Evolutionary conservation across 2,329 filamentous ascomycete species (phyloP).

Genomic region (Emergomyces africanus): DNA sequence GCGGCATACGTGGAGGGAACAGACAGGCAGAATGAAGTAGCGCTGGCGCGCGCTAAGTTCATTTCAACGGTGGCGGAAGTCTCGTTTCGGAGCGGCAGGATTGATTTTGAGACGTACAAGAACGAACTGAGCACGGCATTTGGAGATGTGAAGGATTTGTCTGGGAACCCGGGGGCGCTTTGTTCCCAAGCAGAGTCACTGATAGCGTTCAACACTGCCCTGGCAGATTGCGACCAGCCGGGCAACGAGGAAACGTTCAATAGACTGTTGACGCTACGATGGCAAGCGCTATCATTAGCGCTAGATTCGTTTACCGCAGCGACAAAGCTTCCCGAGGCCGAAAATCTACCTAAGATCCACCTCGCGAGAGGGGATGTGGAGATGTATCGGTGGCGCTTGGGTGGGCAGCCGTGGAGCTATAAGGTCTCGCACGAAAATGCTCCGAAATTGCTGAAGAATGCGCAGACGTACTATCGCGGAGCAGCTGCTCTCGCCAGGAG

Average conservation of each 20-base stretch:
- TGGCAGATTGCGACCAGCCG: conserved; percentile 23
- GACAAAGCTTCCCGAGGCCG: conserved; percentile 37
- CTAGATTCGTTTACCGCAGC: conserved; percentile 39
- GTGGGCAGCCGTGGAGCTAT: conserved; percentile 32
- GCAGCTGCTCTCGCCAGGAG: conserved; percentile 31
- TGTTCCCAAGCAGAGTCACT: conserved; percentile 46
- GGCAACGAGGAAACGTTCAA: conserved; percentile 19
- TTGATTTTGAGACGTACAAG: conserved; percentile 42
- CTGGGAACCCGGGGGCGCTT: conserved; percentile 36
- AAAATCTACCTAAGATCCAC: conserved; percentile 42
- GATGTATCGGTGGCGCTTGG: conserved; percentile 40
- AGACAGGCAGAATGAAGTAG: conserved; percentile 37
- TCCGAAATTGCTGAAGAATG: conserved; percentile 40
- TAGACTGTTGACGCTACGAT: conserved; percentile 28
- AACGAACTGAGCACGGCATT: conserved; percentile 31
- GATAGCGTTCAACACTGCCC: conserved; percentile 39
- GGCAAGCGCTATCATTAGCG: conserved; percentile 41
- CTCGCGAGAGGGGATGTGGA: conserved; percentile 44
- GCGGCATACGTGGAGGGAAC: conserved; percentile 38
- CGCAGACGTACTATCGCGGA: conserved; percentile 46
- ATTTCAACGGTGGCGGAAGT: conserved; percentile 43
- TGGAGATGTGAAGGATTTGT: conserved; percentile 26
- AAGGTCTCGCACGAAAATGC: conserved; percentile 32
- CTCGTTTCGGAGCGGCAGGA: conserved; percentile 40
- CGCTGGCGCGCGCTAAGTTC: conserved; percentile 45